Evolutionary conservation across 208 protist species (phyloP), one percentile per base, ranked within the genome.

Genomic region (Leishmania arabica): DNA sequence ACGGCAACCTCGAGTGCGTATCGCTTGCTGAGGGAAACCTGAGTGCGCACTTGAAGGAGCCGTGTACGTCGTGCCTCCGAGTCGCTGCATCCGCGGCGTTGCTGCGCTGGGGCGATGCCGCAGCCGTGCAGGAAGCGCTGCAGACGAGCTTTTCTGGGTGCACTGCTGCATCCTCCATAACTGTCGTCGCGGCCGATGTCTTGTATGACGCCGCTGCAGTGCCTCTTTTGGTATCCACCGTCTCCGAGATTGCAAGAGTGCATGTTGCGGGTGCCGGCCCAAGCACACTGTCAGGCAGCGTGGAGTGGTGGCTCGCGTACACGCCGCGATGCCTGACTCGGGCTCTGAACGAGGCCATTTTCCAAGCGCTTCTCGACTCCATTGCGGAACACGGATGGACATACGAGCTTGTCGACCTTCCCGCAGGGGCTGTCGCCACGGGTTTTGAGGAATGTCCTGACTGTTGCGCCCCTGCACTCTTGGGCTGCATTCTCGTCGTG

Each of bases 301-400:
- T 82, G 73, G 37, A 78, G 53, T 90, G 87, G 87, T 90, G 87
- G 87, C 77, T 90, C 3, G 70, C 80, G 19, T 90, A 88, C 78
- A 86, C 82, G 1, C 87, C 87, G 3, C 87, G 87, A 24, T 85
- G 84, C 34, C 79, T 90, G 51, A 88, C 84, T 0, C 70, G 71
- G n/a, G 71, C 75, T 7, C 77, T 64, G 31, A 90, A 90, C 45
- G 77, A 84, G 27, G 72, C 8, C 27, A 86, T 90, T 40, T 90
- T 80, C 47, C 37, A 70, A 19, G 54, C 34, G 0, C 80, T 90
- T 13, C 8, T 84, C 9, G 66, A 79, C 5, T 34, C 79, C 1
- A 13, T 88, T 3, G 65, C 19, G 6, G 24, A 58, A 21, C 79
- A 69, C 11, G 51, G 66, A 5, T 84, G 80, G 80, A 13, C 74